Percentiles rank a stretch among this genome's conserved stretches.
Conservation (phyloP, 2,329 filamentous ascomycete species). For the Trichoderma polysporum region DNA sequence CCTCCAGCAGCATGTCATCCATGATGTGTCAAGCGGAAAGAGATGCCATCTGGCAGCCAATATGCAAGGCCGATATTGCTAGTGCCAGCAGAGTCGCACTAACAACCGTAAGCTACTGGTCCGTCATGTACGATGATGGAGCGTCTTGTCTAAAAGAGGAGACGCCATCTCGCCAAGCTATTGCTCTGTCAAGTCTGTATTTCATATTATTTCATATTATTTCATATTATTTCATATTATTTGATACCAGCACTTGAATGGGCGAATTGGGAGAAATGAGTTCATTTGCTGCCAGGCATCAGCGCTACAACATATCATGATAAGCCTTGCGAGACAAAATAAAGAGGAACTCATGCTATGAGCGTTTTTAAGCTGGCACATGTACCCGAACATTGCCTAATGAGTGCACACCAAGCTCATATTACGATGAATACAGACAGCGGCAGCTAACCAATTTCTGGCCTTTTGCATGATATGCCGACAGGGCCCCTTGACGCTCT, state of each 20-base stretch:
- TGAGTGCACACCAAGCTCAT: neutral
- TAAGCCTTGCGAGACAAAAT: neutral
- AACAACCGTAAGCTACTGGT: neutral
- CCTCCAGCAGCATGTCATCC: neutral
- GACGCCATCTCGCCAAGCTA: neutral
- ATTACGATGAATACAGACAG: neutral
- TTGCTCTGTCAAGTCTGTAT: too few species aligned
- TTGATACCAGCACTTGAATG: too few species aligned
- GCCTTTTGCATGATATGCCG: neutral
- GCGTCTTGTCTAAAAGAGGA: neutral
- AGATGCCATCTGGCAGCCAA: slow-evolving; percentile 10
- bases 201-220: too few species aligned
- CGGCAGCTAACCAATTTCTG: neutral
- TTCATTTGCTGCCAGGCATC: neutral
- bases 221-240: too few species aligned
- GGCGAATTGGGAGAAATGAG: neutral
- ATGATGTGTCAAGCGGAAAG: slow-evolving; percentile 3
- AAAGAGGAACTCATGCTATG: neutral
- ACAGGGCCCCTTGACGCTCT: neutral
- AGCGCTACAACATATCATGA: neutral
- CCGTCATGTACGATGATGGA: slow-evolving; percentile 14
- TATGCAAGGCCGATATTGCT: slow-evolving; percentile 7
- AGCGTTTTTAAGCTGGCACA: neutral
- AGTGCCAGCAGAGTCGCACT: slow-evolving; percentile 1
- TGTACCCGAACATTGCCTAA: neutral